A percentile compares a stretch with the other conserved stretches of the same genome.
Conservation (phyloP, 176 grass and related monocot species). For the Juncus effusus region DNA sequence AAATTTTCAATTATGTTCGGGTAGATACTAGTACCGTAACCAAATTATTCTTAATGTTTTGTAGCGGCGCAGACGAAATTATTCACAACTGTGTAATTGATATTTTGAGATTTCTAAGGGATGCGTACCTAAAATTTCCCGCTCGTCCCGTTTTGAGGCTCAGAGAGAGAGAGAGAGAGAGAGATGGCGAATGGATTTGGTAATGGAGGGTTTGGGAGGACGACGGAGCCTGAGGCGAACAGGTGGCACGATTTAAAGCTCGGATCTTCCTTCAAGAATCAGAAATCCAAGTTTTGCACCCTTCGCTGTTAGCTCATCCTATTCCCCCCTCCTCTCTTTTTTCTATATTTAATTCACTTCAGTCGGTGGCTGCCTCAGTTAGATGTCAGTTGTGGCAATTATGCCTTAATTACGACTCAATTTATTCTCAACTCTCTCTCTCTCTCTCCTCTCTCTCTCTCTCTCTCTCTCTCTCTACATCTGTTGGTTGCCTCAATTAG, state of each 20-base stretch:
- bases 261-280: conserved; percentile 11
- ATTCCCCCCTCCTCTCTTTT: not conserved
- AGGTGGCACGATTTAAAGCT: conserved; percentile 18
- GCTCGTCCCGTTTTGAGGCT: too few relatives aligned
- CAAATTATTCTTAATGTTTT: too few relatives aligned
- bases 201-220: not conserved
- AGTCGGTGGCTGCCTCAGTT: too few relatives aligned
- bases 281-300: conserved; percentile 26
- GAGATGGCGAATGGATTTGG: conserved; percentile 13
- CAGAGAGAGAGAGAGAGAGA: not conserved
- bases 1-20: too few relatives aligned
- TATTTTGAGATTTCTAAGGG: too few relatives aligned
- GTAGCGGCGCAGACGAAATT: too few relatives aligned
- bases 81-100: too few relatives aligned
- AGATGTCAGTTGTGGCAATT: too few relatives aligned
- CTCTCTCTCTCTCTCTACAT: not conserved
- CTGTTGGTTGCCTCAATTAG: not conserved
- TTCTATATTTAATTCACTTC: not conserved
- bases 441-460: not conserved
- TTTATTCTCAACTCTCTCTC: too few relatives aligned
- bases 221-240: conserved; percentile 4
- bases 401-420: not conserved
- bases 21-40: too few relatives aligned
- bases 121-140: too few relatives aligned
- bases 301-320: conserved; percentile 35